Evolutionary conservation across 1,139 yeast species (phyloP).

Genomic region (Kodamaea plutei): DNA sequence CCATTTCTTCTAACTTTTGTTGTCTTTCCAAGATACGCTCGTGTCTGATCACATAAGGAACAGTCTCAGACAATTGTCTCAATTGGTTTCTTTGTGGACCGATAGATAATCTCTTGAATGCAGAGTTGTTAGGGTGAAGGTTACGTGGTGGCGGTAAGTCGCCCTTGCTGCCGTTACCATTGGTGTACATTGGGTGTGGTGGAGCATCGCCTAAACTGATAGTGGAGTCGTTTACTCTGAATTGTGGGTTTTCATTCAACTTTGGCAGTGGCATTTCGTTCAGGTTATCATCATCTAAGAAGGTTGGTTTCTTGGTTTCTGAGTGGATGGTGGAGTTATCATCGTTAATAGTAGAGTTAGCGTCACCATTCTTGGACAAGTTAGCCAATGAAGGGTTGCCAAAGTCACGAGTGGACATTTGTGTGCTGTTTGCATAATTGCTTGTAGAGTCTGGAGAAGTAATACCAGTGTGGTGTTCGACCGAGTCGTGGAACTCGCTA

Average conservation of each 20-base stretch:
- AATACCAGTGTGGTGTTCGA: constrained; percentile 21
- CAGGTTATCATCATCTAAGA: constrained; percentile 29
- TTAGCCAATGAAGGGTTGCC: no score
- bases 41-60: constrained; percentile 74
- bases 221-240: constrained; percentile 19
- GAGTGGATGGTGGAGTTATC: constrained; percentile 20
- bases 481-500: constrained; percentile 30
- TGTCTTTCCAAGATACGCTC: constrained; percentile 72
- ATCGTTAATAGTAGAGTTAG: constrained; percentile 23
- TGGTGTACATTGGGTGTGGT: constrained; percentile 2
- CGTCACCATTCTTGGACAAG: constrained; percentile 9
- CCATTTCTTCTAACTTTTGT: constrained; percentile 73
- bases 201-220: constrained; percentile 24
- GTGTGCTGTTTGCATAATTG: constrained; percentile 10
- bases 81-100: constrained; percentile 64
- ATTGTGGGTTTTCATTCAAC: constrained; percentile 27
- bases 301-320: constrained; percentile 31
- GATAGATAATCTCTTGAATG: constrained; percentile 54
- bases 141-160: constrained; percentile 29
- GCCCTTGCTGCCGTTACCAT: constrained; percentile 17
- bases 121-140: constrained; percentile 39
- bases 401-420: constrained; percentile 58
- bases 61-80: constrained; percentile 75
- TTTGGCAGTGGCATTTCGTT: constrained; percentile 27
- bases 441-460: constrained; percentile 6